phyloP scores from a whole-genome alignment of 176 grass and related monocot genomes.

The Zea luxurians region DNA sequence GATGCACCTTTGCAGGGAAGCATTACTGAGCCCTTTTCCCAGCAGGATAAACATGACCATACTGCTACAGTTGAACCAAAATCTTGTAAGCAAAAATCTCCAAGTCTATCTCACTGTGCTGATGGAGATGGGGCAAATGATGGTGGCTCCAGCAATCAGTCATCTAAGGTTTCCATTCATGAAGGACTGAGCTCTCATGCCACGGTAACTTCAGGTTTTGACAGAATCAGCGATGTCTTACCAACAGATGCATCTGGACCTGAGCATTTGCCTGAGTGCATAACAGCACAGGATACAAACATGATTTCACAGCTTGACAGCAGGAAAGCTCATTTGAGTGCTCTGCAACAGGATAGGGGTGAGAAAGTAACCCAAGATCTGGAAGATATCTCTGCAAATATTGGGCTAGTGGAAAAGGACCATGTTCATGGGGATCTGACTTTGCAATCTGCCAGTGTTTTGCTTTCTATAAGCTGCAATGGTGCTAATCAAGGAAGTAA shows the following conservation, averaged over 20 bases:
- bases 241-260: slow-evolving; percentile 19
- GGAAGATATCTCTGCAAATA: neutral
- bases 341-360: slow-evolving; percentile 24
- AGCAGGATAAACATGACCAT: no score
- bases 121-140: no score
- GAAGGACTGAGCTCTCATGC: no score
- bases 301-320: neutral
- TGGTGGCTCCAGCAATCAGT: no score
- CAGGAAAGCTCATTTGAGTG: slow-evolving; percentile 27
- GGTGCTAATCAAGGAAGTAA: slow-evolving; percentile 24
- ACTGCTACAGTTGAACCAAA: no score
- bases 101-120: no score
- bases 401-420: slow-evolving; percentile 32
- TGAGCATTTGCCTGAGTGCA: slow-evolving; percentile 6
- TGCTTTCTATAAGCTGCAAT: slow-evolving; percentile 3
- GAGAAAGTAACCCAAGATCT: slow-evolving; percentile 35
- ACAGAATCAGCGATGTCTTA: slow-evolving; percentile 14
- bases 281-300: slow-evolving; percentile 4
- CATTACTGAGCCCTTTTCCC: no score
- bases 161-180: no score
- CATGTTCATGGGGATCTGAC: neutral
- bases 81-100: no score
- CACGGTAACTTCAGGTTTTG: neutral
- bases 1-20: no score
- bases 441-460: neutral